Evolutionary conservation across 352 stramenopile genomes (phyloP), one percentile per base, ranked within the genome.

Genomic region (Vaucheria bursata): DNA sequence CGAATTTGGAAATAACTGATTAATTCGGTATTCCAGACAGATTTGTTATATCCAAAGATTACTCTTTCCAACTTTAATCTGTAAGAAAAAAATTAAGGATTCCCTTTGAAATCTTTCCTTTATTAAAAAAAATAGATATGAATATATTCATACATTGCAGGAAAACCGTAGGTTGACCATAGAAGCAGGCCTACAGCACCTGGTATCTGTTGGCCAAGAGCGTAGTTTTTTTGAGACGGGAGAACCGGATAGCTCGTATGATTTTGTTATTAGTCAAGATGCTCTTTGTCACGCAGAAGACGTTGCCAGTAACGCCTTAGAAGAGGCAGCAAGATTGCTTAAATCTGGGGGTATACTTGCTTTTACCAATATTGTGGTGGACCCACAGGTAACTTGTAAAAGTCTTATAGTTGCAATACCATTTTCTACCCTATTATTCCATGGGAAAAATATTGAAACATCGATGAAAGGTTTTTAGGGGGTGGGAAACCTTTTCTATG

Each of bases 271-370:
- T n/a, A 39, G 6, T 7, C 77, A 82, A 73, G 77, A 82, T 67
- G n/a, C 77, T 34, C 73, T 82, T 6, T 82, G 77, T 50, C 77
- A 82, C 65, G 77, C 77, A n/a, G 77, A 52, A 5, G 70, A 80
- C 25, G 36, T 67, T 35, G 49, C 52, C 18, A 32, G 39, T 12
- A 34, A 36, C 35, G 77, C 77, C 3, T 71, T 82, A 1, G 69
- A 79, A 40, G 77, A 82, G 70, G 71, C 71, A 7, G 77, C 71
- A 1, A 38, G 77, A 7, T 35, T 82, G 36, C 77, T 82, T 5
- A 29, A 37, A 35, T 64, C 66, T 1, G 71, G 77, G 8, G 77
- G 77, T 53, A 39, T 74, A 18, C 36, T 82, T 31, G 77, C 77
- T 1, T 68, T 78, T 53, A 82, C 77, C n/a, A 82, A 82, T 64